Evolutionary conservation across 2,329 filamentous ascomycete species (phyloP), one percentile per base, ranked within the genome.

Genomic region (Penicillium sp.): DNA sequence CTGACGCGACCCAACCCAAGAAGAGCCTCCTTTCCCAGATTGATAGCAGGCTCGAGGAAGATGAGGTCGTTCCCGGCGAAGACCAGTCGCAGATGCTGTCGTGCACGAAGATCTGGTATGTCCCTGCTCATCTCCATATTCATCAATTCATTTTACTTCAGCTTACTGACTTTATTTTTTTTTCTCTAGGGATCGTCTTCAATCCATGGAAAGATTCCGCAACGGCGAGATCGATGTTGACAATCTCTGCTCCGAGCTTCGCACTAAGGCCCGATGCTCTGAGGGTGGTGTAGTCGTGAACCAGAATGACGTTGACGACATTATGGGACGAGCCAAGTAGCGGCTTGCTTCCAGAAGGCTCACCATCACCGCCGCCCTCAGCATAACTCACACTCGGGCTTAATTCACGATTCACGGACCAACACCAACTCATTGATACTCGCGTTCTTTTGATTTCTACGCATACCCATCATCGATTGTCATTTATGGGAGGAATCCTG

Each of bases 181-280:
- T 17, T 13, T 21, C 9, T 42, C 42, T 71, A 97, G 93, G 94
- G 92, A 96, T 75, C 91, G 91, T 77, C 77, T 97, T 23, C 91
- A 95, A 78, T 86, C 84, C 37, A 95, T 92, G 74, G 88, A 91
- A 59, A 92, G 89, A 73, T 94, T 96, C 67, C 89, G 93, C 71
- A 90, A 86, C 57, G 93, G 93, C 67, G 93, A 95, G 67, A 91
- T 97, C 64, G 94, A 99, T 66, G 89, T 99, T 49, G 94, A 99
- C 71, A 87, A 89, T 35, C 84, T 99, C 25, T 99, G 94, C 78
- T 89, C 89, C 5, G 93, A 99, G 72, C 85, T 99, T 15, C 90
- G 93, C 63, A 90, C 93, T 73, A 99, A 99, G 79, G 94, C 94
- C 57, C 94, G 93, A 72, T 99, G 94, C 75, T 96, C 92, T 0